Conservation (phyloP, 2,329 filamentous ascomycete species). For the Amylocarpus encephaloides region DNA sequence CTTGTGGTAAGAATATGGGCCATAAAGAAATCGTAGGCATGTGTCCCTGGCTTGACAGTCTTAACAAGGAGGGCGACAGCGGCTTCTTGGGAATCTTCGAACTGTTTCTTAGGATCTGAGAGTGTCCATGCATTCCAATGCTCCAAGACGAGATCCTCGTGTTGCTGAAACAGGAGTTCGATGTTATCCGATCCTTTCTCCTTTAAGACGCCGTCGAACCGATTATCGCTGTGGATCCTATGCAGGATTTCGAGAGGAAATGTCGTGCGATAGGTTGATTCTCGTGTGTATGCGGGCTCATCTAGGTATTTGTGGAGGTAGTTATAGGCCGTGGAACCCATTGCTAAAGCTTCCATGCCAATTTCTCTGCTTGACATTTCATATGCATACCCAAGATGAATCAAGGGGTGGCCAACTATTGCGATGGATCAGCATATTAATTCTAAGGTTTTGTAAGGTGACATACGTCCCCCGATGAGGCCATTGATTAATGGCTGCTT, state of each 20-base stretch:
- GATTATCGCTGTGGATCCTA: constrained; percentile 61
- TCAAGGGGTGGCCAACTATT: constrained; percentile 80
- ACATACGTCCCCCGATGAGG: constrained; percentile 70
- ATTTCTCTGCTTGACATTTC: constrained; percentile 81
- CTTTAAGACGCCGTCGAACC: constrained; percentile 61
- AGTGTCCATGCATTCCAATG: constrained; percentile 90
- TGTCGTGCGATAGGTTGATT: constrained; percentile 51
- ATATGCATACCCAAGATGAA: constrained; percentile 90
- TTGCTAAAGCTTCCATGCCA: constrained; percentile 78
- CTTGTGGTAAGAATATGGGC: constrained; percentile 78
- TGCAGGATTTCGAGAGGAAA: constrained; percentile 65
- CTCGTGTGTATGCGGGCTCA: constrained; percentile 61
- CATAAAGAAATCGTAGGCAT: constrained; percentile 75
- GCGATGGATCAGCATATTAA: constrained; percentile 3
- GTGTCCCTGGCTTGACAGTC: constrained; percentile 49
- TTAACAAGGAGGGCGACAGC: constrained; percentile 57
- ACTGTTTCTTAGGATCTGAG: constrained; percentile 63
- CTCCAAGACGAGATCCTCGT: constrained; percentile 66
- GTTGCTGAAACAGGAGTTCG: constrained; percentile 58
- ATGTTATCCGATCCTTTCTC: constrained; percentile 57
- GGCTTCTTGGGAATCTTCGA: constrained; percentile 62
- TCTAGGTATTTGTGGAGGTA: constrained; percentile 64
- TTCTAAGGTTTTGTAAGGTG: constrained; percentile 25
- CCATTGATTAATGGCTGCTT: constrained; percentile 75
- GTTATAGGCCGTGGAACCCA: constrained; percentile 54